These are phyloP conservation scores for Ophiostoma sp. DNA, from an alignment of 2,329 filamentous ascomycete genomes.

Conservation along the genomic window DNA sequence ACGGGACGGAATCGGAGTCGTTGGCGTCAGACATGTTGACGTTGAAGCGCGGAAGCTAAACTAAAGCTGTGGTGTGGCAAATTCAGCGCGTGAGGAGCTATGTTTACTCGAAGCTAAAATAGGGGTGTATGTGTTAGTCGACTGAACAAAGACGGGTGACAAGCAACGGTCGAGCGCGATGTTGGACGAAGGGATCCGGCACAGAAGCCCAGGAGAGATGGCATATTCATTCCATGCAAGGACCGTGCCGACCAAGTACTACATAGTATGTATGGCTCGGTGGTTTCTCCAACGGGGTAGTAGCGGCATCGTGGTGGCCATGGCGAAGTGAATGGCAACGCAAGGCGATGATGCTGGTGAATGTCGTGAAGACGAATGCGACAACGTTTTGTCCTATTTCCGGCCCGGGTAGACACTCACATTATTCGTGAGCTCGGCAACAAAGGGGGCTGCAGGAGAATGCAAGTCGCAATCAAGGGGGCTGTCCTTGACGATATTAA, in stretches of 20 bases:
- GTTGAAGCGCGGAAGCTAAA: slow-evolving; percentile 6
- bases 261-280: too few species aligned
- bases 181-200: not conserved
- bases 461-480: not conserved
- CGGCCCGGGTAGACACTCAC: not conserved
- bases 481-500: not conserved
- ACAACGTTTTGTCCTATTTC: not conserved
- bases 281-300: not conserved
- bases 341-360: not conserved
- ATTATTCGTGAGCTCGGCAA: slow-evolving; percentile 3
- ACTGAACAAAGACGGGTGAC: not conserved
- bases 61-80: slow-evolving; percentile 10
- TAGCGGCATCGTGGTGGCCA: not conserved
- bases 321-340: not conserved
- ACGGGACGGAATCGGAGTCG: slow-evolving; percentile 32
- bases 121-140: slow-evolving; percentile 9
- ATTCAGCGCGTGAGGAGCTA: not conserved
- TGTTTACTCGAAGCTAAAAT: not conserved
- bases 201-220: not conserved
- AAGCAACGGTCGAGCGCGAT: not conserved
- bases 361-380: not conserved
- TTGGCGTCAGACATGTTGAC: slow-evolving; percentile 36
- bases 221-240: not conserved
- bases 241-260: not conserved
- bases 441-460: not conserved